Evolutionary conservation across 169 alveolate species (phyloP), one percentile per base, ranked within the genome.

Genomic region (Cystoisospora suis): DNA sequence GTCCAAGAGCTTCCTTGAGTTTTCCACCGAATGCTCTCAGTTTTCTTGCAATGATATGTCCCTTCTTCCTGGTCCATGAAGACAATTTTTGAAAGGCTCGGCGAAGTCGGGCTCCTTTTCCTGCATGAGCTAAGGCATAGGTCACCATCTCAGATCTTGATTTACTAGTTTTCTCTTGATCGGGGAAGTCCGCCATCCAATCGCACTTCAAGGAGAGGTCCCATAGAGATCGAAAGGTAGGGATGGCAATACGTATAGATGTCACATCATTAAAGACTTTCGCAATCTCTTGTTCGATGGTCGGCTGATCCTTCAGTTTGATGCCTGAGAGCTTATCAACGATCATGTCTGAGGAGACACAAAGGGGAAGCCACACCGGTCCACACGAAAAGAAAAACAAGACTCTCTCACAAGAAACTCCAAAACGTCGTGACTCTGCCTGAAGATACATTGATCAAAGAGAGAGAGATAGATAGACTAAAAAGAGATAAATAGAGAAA

Each of bases 111-210:
- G 36, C 42, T 17, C 83, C 58, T 2, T 6, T 3, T 46, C 83
- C 56, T 36, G 83, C 83, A 29, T 72, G 36, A 1, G 83, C 15
- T 9, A 72, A 6, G 42, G 83, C 83, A 56, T 72, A 72, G n/a
- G 46, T 1, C 9, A 40, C 56, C 58, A 72, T 72, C 7, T 34
- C 47, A 23, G 56, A 34, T 32, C 83, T n/a, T 15, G 83, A 27
- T 0, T 46, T 53, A 12, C 56, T 34, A 46, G 42, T 72, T 34
- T 17, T 34, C 3, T 72, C 83, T 38, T 2, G 36, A 56, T 72
- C 83, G 17, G 83, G 83, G 56, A 23, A 72, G 58, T 34, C 53
- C 3, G 4, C 58, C 83, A 72, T 72, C 83, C 83, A 72, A 56
- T 72, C 83, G 83, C 83, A 72, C n/a, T 53, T 46, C 20, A 72